These are phyloP conservation scores for Paraleonurus japonicus DNA, from an alignment of 257 asterid genomes.

Conservation along the genomic window DNA sequence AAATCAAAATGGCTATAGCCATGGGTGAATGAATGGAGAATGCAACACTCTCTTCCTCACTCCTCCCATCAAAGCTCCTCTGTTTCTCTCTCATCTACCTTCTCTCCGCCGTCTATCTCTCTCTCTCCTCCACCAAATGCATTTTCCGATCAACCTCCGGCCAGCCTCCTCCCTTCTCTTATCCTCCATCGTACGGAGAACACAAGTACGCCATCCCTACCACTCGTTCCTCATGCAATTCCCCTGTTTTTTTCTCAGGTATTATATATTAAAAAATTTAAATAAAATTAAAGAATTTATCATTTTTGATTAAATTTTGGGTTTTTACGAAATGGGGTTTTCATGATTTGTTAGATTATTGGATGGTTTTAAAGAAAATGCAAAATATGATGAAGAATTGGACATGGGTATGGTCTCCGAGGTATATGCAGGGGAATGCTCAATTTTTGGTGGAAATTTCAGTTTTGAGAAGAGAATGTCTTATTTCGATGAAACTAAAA, in stretches of 20 bases:
- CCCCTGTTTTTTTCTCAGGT: slow-evolving; percentile 91
- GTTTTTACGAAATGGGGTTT: slow-evolving; percentile 17
- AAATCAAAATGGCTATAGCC: background rate
- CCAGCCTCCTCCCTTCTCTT: slow-evolving; percentile 47
- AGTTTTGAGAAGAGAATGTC: slow-evolving; percentile 50
- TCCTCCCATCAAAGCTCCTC: slow-evolving; percentile 70
- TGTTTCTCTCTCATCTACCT: slow-evolving; percentile 76
- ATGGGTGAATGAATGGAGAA: slow-evolving; percentile 35
- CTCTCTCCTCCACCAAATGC: slow-evolving; percentile 60
- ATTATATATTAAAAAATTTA: too few relatives aligned
- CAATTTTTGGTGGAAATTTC: slow-evolving; percentile 76
- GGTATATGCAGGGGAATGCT: slow-evolving; percentile 53
- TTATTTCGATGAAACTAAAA: slow-evolving; percentile 39
- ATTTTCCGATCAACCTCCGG: slow-evolving; percentile 53
- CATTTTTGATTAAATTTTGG: slow-evolving; percentile 16
- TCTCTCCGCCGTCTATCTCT: slow-evolving; percentile 44
- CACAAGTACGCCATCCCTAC: slow-evolving; percentile 80
- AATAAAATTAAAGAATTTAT: too few relatives aligned
- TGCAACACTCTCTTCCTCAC: slow-evolving; percentile 43
- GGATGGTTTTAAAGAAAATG: slow-evolving; percentile 49
- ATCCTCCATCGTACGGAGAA: slow-evolving; percentile 78
- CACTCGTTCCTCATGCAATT: slow-evolving; percentile 65
- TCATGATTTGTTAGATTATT: slow-evolving; percentile 45
- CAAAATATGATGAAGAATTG: slow-evolving; percentile 39
- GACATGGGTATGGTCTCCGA: slow-evolving; percentile 21